Conservation (phyloP, 2,329 filamentous ascomycete genomes). For the Remersonia thermophila region DNA sequence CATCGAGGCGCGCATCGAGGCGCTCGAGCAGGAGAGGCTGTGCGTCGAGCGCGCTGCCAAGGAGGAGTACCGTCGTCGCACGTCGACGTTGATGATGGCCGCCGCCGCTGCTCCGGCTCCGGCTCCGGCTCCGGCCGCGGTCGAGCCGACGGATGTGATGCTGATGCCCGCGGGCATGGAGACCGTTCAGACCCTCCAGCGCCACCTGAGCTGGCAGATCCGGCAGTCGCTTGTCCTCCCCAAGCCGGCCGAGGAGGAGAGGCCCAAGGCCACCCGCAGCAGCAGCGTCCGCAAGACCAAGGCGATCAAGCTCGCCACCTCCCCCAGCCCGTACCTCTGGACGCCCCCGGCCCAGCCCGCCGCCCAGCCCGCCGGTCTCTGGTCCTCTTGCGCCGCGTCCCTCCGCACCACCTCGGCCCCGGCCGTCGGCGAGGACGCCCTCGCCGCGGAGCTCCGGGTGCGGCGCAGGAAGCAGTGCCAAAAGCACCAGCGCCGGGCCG, state of each 20-base stretch:
- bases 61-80: constrained; percentile 13
- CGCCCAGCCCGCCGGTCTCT: neutral
- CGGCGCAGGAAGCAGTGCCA: constrained; percentile 9
- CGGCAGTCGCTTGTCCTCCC: constrained; percentile 11
- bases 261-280: neutral
- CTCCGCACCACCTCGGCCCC: neutral
- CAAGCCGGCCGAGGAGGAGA: neutral
- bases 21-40: constrained; percentile 22
- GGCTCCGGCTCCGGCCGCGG: constrained; percentile 1
- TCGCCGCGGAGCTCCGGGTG: constrained; percentile 6
- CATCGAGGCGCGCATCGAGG: constrained; percentile 22
- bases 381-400: neutral
- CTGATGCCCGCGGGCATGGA: constrained; percentile 3
- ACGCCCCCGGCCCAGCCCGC: neutral
- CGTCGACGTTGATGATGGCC: neutral
- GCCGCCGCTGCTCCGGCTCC: constrained; percentile 1
- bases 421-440: constrained; percentile 10
- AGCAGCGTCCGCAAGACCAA: neutral
- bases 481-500: constrained; percentile 12
- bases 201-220: constrained; percentile 9
- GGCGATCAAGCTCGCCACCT: neutral
- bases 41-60: constrained; percentile 18
- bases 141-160: neutral
- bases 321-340: neutral
- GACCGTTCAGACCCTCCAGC: constrained; percentile 13